Conservation (phyloP, 352 stramenopile species). For the Thalassiosira ordinaria region DNA sequence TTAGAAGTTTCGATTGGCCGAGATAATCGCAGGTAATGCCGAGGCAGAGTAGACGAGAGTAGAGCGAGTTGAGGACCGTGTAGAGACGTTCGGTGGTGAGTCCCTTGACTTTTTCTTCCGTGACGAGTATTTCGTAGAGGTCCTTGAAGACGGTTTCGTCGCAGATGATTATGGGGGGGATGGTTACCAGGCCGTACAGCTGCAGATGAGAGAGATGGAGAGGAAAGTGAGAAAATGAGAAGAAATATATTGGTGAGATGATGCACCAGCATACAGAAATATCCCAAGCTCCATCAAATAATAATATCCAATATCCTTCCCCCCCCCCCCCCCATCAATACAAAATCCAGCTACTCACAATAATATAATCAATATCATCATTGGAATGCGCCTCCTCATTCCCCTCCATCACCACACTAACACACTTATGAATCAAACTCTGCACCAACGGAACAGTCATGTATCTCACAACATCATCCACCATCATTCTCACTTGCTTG, state of each 20-base stretch:
- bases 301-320: no score
- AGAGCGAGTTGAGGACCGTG: constrained; percentile 8
- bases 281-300: no score
- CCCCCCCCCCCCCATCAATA: no score
- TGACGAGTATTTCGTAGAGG: constrained; percentile 45
- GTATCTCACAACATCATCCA: constrained; percentile 45
- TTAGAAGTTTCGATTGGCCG: constrained; percentile 10
- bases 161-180: constrained; percentile 51
- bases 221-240: background rate
- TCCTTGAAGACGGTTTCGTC: constrained; percentile 34
- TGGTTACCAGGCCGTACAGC: constrained; percentile 54
- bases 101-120: constrained; percentile 16
- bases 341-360: constrained; percentile 36
- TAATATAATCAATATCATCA: constrained; percentile 39
- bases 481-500: constrained; percentile 42
- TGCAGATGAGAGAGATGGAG: constrained; percentile 6
- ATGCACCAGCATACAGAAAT: no score
- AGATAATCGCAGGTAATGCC: constrained; percentile 36
- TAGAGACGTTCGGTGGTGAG: background rate
- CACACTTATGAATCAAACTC: constrained; percentile 80
- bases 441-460: constrained; percentile 82
- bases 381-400: background rate
- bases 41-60: constrained; percentile 32
- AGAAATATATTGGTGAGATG: no score
- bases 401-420: constrained; percentile 46